phyloP scores from a whole-genome alignment of 768 basidiomycete genomes.

The Neoboletus magnificus region DNA sequence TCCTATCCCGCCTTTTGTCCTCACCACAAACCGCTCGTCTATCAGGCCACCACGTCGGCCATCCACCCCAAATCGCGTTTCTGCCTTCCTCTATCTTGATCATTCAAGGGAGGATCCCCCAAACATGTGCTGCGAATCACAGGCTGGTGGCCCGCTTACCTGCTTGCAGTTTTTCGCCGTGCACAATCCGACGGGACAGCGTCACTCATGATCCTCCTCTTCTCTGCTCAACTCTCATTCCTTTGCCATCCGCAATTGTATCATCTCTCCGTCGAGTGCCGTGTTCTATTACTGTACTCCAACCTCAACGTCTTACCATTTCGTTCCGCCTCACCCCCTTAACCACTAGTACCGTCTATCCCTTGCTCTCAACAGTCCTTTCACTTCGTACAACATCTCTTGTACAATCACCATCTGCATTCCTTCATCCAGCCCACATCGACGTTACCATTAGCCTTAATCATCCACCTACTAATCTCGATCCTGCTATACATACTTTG shows the following conservation, averaged over 20 bases:
- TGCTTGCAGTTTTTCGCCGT: slow-evolving; percentile 50
- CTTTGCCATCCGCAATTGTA: slow-evolving; percentile 7
- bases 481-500: slow-evolving; percentile 3
- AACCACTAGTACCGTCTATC: neutral
- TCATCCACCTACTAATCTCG: neutral
- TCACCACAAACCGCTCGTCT: slow-evolving; percentile 31
- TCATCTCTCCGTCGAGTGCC: neutral
- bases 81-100: slow-evolving; percentile 5
- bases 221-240: neutral
- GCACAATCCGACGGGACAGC: slow-evolving; percentile 32
- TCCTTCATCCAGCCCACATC: slow-evolving; percentile 6
- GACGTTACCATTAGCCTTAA: neutral
- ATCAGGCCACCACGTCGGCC: slow-evolving; percentile 22
- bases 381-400: neutral
- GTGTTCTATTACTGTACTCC: slow-evolving; percentile 18
- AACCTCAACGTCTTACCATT: neutral
- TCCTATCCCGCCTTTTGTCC: slow-evolving; percentile 47
- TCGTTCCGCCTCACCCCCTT: neutral
- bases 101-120: neutral
- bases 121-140: slow-evolving; percentile 7
- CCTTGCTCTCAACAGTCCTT: neutral
- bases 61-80: neutral
- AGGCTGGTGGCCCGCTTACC: slow-evolving; percentile 36
- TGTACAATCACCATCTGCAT: slow-evolving; percentile 10
- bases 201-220: slow-evolving; percentile 9